These are phyloP conservation scores for Eleusine indica DNA, from an alignment of 176 grass and related monocot genomes.

Conservation along the genomic window DNA sequence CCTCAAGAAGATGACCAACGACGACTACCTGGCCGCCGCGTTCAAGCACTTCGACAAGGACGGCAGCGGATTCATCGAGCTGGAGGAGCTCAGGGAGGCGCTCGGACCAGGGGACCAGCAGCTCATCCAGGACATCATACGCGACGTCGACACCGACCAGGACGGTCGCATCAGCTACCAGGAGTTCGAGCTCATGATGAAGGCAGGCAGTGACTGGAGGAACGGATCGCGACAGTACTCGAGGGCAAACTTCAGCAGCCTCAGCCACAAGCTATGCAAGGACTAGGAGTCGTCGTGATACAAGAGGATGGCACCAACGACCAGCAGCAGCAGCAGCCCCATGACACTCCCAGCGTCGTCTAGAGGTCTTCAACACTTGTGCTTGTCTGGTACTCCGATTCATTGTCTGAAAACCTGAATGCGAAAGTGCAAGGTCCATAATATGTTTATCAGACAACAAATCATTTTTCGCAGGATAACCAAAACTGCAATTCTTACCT, in stretches of 20 bases:
- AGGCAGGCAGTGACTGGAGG: conserved; percentile 79
- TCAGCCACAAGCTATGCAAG: conserved; percentile 72
- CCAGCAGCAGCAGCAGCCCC: background rate
- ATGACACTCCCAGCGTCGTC: too few relatives aligned
- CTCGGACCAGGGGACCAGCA: conserved; percentile 71
- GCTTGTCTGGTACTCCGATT: background rate
- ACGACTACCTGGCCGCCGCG: conserved; percentile 74
- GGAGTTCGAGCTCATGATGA: conserved; percentile 97
- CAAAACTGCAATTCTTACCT: background rate
- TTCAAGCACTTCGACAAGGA: conserved; percentile 93
- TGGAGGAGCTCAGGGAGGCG: conserved; percentile 72
- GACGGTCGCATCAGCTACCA: conserved; percentile 86
- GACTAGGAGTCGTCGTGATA: conserved; percentile 35
- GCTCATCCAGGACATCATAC: conserved; percentile 76
- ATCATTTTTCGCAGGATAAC: background rate
- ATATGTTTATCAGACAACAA: background rate
- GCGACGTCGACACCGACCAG: conserved; percentile 77
- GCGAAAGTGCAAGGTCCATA: background rate
- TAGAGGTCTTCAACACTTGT: background rate
- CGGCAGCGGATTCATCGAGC: conserved; percentile 81
- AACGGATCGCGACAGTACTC: conserved; percentile 67
- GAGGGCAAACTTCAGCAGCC: conserved; percentile 54
- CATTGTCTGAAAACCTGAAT: background rate
- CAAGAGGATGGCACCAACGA: too few relatives aligned
- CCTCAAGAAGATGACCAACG: conserved; percentile 80